Evolutionary conservation across 768 basidiomycete species (phyloP).

Genomic region (Lenzites betulinus): DNA sequence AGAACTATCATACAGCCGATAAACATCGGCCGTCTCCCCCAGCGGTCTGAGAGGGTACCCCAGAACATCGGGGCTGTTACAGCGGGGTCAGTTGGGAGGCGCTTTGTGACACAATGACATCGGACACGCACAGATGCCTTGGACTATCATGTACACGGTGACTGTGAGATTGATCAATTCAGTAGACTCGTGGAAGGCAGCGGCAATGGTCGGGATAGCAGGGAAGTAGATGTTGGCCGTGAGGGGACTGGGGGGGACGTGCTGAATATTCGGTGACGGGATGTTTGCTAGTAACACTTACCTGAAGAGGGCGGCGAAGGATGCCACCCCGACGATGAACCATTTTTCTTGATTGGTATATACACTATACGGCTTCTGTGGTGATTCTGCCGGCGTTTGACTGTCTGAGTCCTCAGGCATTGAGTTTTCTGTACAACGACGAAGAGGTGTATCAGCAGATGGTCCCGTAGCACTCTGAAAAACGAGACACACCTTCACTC

Average conservation of each 20-base stretch:
- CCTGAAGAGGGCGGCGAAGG: constrained; percentile 68
- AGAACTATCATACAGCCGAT: constrained; percentile 65
- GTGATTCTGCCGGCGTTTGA: not conserved
- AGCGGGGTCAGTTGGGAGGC: not conserved
- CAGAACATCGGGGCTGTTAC: constrained; percentile 50
- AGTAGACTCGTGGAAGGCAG: constrained; percentile 61
- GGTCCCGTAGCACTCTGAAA: too few species aligned
- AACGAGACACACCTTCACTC: not conserved
- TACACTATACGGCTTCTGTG: constrained; percentile 42
- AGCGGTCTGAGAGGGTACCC: constrained; percentile 68
- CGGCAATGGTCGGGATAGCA: constrained; percentile 68
- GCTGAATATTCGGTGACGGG: not conserved
- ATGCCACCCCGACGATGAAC: constrained; percentile 62
- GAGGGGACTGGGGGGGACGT: constrained; percentile 29
- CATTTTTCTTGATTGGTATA: constrained; percentile 64
- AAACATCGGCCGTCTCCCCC: constrained; percentile 66
- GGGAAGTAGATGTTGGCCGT: constrained; percentile 82
- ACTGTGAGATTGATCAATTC: constrained; percentile 82
- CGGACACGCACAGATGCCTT: constrained; percentile 53
- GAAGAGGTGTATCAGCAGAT: too few species aligned
- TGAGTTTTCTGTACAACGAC: too few species aligned
- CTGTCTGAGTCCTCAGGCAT: not conserved
- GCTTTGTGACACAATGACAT: not conserved
- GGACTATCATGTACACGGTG: constrained; percentile 73
- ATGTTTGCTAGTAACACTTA: constrained; percentile 12